These are phyloP conservation scores for Aspergillus egyptiacus DNA, from an alignment of 495 filamentous ascomycete genomes.

Conservation along the genomic window DNA sequence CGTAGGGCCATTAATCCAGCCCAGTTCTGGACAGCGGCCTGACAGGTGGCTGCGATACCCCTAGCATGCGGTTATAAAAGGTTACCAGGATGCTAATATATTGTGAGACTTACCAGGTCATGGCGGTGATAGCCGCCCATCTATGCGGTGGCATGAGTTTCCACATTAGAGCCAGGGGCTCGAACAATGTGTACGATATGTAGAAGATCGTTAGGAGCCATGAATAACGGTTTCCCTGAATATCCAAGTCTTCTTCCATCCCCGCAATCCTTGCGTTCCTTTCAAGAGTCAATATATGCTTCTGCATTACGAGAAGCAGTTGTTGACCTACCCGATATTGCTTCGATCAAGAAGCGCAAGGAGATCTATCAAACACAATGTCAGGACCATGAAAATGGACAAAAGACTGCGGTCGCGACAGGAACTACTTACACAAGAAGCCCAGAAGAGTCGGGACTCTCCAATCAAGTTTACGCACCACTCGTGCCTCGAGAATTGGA, in stretches of 20 bases:
- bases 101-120: conserved; percentile 39
- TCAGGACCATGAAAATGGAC: not conserved
- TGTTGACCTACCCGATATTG: conserved; percentile 50
- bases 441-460: conserved; percentile 47
- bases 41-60: conserved; percentile 54
- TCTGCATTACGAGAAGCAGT: not conserved
- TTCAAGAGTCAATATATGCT: conserved; percentile 1
- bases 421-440: conserved; percentile 42
- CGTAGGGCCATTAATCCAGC: conserved; percentile 59
- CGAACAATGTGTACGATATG: conserved; percentile 56
- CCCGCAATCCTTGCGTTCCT: conserved; percentile 64
- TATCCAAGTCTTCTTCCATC: conserved; percentile 46
- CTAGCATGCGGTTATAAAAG: conserved; percentile 21
- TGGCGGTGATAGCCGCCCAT: conserved; percentile 44
- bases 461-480: conserved; percentile 55
- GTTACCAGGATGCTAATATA: not conserved
- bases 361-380: conserved; percentile 40
- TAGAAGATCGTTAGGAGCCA: conserved; percentile 83
- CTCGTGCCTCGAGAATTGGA: conserved; percentile 48
- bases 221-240: conserved; percentile 48
- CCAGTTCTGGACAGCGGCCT: conserved; percentile 58
- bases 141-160: conserved; percentile 56
- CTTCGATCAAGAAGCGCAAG: conserved; percentile 63
- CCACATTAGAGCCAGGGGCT: conserved; percentile 67
- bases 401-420: not conserved